Conservation (phyloP, 208 protist genomes). For the Strigomonas culicis region DNA sequence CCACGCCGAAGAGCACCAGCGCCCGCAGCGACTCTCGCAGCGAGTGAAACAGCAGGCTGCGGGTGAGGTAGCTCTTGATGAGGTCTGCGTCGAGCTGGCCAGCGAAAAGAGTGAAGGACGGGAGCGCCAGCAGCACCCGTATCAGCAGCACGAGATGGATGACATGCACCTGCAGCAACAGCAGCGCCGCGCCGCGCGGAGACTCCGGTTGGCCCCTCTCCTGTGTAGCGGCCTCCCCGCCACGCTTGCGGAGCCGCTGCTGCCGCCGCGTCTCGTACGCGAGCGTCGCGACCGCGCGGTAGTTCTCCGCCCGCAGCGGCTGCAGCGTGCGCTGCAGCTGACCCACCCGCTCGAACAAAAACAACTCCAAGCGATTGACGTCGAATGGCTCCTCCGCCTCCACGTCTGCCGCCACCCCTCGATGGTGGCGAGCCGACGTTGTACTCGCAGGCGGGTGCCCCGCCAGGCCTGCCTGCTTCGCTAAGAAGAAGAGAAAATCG, state of each 20-base stretch:
- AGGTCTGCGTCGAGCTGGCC: background rate
- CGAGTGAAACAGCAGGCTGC: background rate
- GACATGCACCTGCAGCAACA: background rate
- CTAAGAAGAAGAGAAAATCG: no score
- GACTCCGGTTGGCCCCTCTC: background rate
- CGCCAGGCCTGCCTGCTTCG: background rate
- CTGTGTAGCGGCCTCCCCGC: background rate
- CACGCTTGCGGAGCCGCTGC: background rate
- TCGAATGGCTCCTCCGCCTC: no score
- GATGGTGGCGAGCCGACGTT: background rate
- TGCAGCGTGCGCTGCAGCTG: background rate
- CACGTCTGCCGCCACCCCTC: no score
- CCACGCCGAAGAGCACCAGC: background rate
- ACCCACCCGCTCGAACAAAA: slow-evolving; percentile 7
- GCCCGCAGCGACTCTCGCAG: slow-evolving; percentile 1
- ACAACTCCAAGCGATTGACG: background rate
- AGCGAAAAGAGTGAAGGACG: background rate
- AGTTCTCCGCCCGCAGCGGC: background rate
- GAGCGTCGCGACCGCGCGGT: background rate
- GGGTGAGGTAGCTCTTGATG: background rate
- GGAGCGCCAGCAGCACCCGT: background rate
- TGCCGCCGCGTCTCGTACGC: background rate
- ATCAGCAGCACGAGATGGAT: background rate
- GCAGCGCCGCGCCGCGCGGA: background rate
- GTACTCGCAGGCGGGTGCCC: background rate